Evolutionary conservation across 768 basidiomycete genomes (phyloP), one percentile per base, ranked within the genome.

Genomic region (Boletellus sp.): DNA sequence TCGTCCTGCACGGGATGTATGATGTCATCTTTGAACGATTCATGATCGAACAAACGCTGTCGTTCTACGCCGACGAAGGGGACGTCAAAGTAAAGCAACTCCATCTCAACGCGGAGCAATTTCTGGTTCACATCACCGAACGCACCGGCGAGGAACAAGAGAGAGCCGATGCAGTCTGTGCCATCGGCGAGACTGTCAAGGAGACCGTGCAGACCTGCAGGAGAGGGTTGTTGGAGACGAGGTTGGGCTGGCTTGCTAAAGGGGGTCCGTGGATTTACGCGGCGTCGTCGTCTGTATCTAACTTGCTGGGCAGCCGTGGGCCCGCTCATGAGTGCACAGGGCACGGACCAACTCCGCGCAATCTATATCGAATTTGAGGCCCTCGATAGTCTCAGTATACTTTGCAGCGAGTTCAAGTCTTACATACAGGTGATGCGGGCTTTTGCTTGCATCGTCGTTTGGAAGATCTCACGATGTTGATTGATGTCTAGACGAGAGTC

Each of bases 341-440:
- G 79, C 13, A 68, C 72, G 17, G 62, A 63, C 3, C 71, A 64
- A 6, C 67, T 91, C 11, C 60, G 57, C 12, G 67, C 63, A 17
- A 78, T 92, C 72, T 87, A 90, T 62, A 59, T 63, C 1, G 70
- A 86, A 6, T 87, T 91, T 52, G 64, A 72, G 2, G 76, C 83
- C 6, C 81, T 90, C 0, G 71, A 72, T 23, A 77, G 76, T 0
- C 64, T 79, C 31, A 76, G 78, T 47, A 66, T 74, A 3, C 72
- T 94, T 1, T 74, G 78, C 46, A 68, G 66, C 3, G 79, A 84
- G 8, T 90, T 90, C 69, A 81, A 80, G 51, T 69, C 67, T 2
- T 73, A 83, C 51, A 69, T 90, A 39, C 75, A 79, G 69, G 90
- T 85, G 47, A 53, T 16, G 28, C 12, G 15, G 12, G 8, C 2